phyloP scores from a whole-genome alignment of 2,329 filamentous ascomycete genomes.

The Talaromyces sp. region DNA sequence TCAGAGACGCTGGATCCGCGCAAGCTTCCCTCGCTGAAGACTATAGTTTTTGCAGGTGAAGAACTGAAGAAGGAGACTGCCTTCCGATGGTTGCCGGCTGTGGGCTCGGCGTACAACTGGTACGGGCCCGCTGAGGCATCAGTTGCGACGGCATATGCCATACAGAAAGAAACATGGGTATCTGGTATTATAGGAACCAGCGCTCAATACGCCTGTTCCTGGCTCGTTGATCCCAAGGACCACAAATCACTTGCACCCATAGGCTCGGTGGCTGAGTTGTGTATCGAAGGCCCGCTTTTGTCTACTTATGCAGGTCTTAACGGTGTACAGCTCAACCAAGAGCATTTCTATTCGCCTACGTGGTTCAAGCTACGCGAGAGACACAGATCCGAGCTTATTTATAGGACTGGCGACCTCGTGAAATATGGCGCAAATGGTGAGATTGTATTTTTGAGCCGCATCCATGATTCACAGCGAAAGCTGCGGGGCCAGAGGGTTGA shows the following conservation, averaged over 20 bases:
- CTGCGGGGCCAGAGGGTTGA: constrained; percentile 59
- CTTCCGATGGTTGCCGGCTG: constrained; percentile 3
- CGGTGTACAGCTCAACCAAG: background rate
- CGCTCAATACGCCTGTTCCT: constrained; percentile 23
- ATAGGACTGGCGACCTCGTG: constrained; percentile 34
- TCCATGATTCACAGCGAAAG: constrained; percentile 54
- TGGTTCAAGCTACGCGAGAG: background rate
- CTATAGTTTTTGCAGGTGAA: constrained; percentile 38
- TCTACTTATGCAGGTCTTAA: background rate
- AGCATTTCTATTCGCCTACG: background rate
- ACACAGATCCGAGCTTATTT: constrained; percentile 19
- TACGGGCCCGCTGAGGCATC: constrained; percentile 16
- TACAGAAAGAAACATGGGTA: background rate
- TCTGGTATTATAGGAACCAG: constrained; percentile 22
- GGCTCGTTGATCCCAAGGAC: constrained; percentile 33
- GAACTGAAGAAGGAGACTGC: background rate
- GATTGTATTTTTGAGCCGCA: constrained; percentile 27
- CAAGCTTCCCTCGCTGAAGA: constrained; percentile 33
- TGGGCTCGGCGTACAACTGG: background rate
- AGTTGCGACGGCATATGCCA: background rate
- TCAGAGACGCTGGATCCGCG: constrained; percentile 33
- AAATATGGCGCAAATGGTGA: constrained; percentile 23
- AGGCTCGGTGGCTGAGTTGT: constrained; percentile 43
- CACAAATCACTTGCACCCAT: constrained; percentile 30
- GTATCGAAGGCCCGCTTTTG: constrained; percentile 43